Evolutionary conservation across 352 stramenopile species (phyloP), one percentile per base, ranked within the genome.

Genomic region (Phytopythium aichiense): DNA sequence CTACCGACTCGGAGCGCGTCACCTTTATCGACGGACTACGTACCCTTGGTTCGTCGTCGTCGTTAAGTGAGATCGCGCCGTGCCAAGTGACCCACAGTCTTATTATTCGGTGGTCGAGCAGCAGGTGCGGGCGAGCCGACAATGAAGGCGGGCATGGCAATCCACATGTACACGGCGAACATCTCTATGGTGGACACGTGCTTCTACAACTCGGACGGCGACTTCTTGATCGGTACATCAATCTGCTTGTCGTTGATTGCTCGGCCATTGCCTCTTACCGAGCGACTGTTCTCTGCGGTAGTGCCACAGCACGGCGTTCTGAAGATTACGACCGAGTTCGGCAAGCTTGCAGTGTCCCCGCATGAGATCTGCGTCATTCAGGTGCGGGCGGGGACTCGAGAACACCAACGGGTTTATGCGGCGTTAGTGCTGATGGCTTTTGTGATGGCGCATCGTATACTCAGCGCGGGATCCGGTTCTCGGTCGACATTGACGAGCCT

Each of bases 141-240:
- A 16, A 74, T 88, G 58, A 98, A 98, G 74, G 75, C 77, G 43
- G 96, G 96, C 2, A 72, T 99, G 48, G 91, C 84, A 1, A 96
- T 99, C 62, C 95, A 98, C 74, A 91, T 97, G 72, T 99, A 99
- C 72, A 65, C 86, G 2, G 94, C 79, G 40, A 95, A 98, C 63
- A 58, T 67, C 22, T 89, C 81, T 43, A 99, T 99, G 96, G 68
- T 64, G 33, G 69, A 97, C 68, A 82, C 84, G 58, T 91, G 89
- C 52, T 91, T 98, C 35, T 97, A 98, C 81, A 98, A 99, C 77
- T 93, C 88, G 54, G 97, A 99, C 72, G 97, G 97, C 60, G 97
- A 99, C 64, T 95, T 99, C 49, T 78, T 99, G 49, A 97, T 99
- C 58, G 81, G 77, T 87, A 61, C 25, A 61, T 61, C 31, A 11